Evolutionary conservation across 2,329 filamentous ascomycete species (phyloP), one percentile per base, ranked within the genome.

Genomic region (Cladosporium halotolerans): DNA sequence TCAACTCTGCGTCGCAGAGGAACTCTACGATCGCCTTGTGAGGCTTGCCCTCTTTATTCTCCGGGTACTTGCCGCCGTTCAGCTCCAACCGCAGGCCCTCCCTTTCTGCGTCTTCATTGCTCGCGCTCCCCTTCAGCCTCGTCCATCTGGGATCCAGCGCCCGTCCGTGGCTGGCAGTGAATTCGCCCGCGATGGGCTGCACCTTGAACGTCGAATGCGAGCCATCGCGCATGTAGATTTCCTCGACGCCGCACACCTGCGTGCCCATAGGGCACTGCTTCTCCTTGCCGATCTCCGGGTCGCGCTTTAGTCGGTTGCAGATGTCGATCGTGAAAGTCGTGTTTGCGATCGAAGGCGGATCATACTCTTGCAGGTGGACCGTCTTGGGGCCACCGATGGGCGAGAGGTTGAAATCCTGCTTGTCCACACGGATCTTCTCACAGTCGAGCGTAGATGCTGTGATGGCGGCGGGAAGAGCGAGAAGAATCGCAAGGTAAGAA

Each of bases 21-120:
- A 97, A 90, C 63, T 95, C 88, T 51, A 97, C 81, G 9, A 95
- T 79, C 3, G 90, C 88, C 64, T 82, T 84, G 69, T 95, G 87
- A 55, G 81, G 74, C 28, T 62, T 66, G 54, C 64, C 73, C 6
- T 77, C 75, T 45, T 77, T 74, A 50, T 78, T 76, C n/a, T 72
- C 67, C 47, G 72, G 72, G 45, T 78, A 77, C 44, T 74, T 70
- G 10, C 79, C 80, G 7, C 83, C 85, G 45, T 80, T 74, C 46
- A 96, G 69, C 56, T 85, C 81, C 1, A 93, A 68, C 13, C 83
- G 78, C 9, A 96, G 63, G 1, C 92, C 91, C 61, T 93, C 83
- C 57, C 82, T 83, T 18, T 81, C 76, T 3, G 79, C 73, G 64
- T 92, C 86, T 2, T 79, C 72, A 59, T 83, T 77, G 11, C 82